Evolutionary conservation across 192 early-diverging fungal species (phyloP), one percentile per base, ranked within the genome.

Genomic region (Piromyces sp.): DNA sequence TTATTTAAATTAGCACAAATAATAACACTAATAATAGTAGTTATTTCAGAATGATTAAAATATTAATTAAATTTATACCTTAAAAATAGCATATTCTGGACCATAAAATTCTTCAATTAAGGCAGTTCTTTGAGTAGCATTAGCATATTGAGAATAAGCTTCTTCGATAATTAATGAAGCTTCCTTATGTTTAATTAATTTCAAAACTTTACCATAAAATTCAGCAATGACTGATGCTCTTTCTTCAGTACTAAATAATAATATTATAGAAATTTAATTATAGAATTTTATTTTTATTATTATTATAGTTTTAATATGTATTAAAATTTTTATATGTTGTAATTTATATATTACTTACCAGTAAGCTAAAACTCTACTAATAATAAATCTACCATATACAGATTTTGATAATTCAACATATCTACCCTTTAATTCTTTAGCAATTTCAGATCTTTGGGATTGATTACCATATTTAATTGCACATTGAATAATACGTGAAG

Each of bases 101-200:
- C 96, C 96, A 86, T 96, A 98, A 84, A 98, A 95, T 88, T 98
- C 96, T 80, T 94, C 92, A 79, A 95, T 90, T 83, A 98, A 86
- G 26, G 86, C 85, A 79, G 87, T 87, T 51, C 93, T 84, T 85
- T 98, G 94, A 80, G 85, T 79, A 5, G 92, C 88, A 81, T 93
- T 97, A 30, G 94, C 91, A 82, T 92, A 95, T 85, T 93, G 90
- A 17, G 89, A 87, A 81, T 95, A 98, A 38, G 92, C 93, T 79
- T 93, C 93, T 84, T 98, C 96, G 28, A 98, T 86, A 16, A 96
- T 92, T 36, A 85, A 81, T 30, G 94, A 89, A n/a, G 96, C 96
- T 80, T 96, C 96, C 85, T 92, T 92, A 87, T 98, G 96, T 79
- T 92, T 87, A 78, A 98, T 91, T 82, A 97, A 83, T 85, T 93